A percentile compares a stretch with the other conserved stretches of the same genome.
Evolutionary conservation across 2,329 filamentous ascomycete species (phyloP).

Genomic region (Thermomyces lanuginosus): DNA sequence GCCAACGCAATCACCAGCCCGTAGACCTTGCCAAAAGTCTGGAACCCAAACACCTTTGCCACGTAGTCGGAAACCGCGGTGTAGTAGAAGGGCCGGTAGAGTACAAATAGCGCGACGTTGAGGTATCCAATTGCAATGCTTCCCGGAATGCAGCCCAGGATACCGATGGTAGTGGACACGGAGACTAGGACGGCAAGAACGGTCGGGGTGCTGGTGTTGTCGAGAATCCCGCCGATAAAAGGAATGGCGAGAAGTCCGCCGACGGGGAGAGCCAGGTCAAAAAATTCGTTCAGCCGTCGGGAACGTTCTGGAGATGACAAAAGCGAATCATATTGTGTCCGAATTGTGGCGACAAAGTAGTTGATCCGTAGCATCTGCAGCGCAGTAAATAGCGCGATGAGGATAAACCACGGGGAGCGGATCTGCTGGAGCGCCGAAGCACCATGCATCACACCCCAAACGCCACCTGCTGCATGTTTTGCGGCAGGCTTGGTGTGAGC

Average conservation of each 20-base stretch:
- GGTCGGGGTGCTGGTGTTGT: conserved; percentile 55
- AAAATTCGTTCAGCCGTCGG: conserved; percentile 60
- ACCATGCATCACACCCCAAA: conserved; percentile 76
- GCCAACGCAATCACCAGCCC: conserved; percentile 76
- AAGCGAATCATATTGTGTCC: conserved; percentile 64
- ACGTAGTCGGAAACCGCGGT: conserved; percentile 76
- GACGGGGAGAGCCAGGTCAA: conserved; percentile 69
- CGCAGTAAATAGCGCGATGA: conserved; percentile 68
- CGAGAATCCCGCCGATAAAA: conserved; percentile 67
- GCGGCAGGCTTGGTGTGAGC: conserved; percentile 3
- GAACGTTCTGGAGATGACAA: conserved; percentile 47
- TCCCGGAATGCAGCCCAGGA: conserved; percentile 57
- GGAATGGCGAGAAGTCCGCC: conserved; percentile 75
- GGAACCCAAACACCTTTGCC: conserved; percentile 83
- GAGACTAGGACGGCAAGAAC: conserved; percentile 55
- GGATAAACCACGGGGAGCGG: conserved; percentile 62
- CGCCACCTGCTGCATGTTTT: conserved; percentile 32
- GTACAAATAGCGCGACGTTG: conserved; percentile 62
- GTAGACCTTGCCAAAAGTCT: conserved; percentile 88
- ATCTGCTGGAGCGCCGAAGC: conserved; percentile 57
- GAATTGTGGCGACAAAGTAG: conserved; percentile 79
- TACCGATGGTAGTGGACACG: conserved; percentile 56
- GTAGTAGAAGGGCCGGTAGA: conserved; percentile 80
- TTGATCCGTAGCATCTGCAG: conserved; percentile 71
- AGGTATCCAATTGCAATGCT: conserved; percentile 54